A percentile compares a stretch with the other conserved stretches of the same genome.
phyloP scores from a whole-genome alignment of 306 rosid species.

The Medicago truncatula region MtrunA17r5.0-ANR NC_053048.1:35604501-35605000 shows the following conservation, averaged over 20 bases:
- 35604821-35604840: conserved; percentile 12
- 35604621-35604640: background rate
- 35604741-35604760: background rate
- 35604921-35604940: conserved; percentile 2
- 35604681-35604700: background rate
- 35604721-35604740: background rate
- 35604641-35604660: conserved; percentile 26
- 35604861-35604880: background rate
- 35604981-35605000: background rate
- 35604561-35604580: conserved; percentile 14
- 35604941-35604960: conserved; percentile 18
- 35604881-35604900: background rate
- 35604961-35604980: background rate
- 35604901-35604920: background rate
- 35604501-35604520: conserved; percentile 8
- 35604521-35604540: background rate
- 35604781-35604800: background rate
- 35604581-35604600: conserved; percentile 5
- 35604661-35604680: background rate
- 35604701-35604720: background rate
- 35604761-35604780: background rate
- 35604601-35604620: conserved; percentile 9
- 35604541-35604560: conserved; percentile 1
- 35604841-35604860: background rate
- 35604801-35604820: background rate